A percentile compares a stretch with the other conserved stretches of the same genome.
Conservation (phyloP, 176 grass and related monocot genomes). For the Avena eriantha region DNA sequence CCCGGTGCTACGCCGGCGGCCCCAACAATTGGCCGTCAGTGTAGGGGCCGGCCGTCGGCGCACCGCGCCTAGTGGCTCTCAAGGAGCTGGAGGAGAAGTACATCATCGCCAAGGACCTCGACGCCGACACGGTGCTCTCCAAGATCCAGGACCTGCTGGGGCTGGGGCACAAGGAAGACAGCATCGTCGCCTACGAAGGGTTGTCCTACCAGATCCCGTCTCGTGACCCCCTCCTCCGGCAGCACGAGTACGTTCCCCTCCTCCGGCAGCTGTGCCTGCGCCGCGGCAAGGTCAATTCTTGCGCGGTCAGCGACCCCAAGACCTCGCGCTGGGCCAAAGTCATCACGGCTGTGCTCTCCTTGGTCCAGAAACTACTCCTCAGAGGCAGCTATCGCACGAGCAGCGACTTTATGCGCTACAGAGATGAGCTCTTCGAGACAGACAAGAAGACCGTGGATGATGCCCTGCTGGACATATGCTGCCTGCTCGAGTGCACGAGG, state of each 20-base stretch:
- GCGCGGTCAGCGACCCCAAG: not conserved
- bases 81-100: slow-evolving; percentile 15
- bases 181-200: not conserved
- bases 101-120: slow-evolving; percentile 14
- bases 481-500: slow-evolving; percentile 2
- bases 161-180: not conserved
- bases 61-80: too few relatives aligned
- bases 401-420: not conserved
- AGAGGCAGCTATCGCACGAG: not conserved
- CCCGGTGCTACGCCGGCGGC: too few relatives aligned
- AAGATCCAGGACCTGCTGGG: not conserved
- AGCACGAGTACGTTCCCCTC: not conserved
- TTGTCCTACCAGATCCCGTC: not conserved
- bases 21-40: too few relatives aligned
- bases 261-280: slow-evolving; percentile 14
- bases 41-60: too few relatives aligned
- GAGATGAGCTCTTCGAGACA: not conserved
- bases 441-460: not conserved
- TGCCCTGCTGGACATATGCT: slow-evolving; percentile 1
- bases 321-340: not conserved
- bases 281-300: slow-evolving; percentile 6
- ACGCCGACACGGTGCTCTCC: not conserved
- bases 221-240: not conserved
- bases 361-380: not conserved
- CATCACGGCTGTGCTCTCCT: not conserved